Base-by-base conservation (phyloP, 805 yeast species). In the Kuraishia molischiana region DNA sequence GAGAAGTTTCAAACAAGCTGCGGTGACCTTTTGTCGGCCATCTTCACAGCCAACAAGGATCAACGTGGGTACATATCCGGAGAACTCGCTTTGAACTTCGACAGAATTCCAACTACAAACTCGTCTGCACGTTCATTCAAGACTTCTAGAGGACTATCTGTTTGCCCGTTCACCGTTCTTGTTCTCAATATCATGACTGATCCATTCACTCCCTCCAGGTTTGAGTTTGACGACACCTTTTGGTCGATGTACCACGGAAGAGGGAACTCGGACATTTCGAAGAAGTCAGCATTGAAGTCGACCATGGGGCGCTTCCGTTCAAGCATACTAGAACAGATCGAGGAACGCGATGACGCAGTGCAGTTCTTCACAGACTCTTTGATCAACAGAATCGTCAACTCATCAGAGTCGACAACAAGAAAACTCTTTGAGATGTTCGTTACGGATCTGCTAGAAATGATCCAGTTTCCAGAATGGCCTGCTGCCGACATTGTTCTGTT, bases 61-160 rank as follows among this genome's bases (percentile, higher is more conserved):
- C 94, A 85, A 48, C 58, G 83, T 39, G 55, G 57, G 1, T 80
- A 78, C 48, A 65, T 85, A 4, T 47, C 84, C 5, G 70, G 70
- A 38, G 92, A 85, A 50, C 47, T 82, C 2, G 47, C 80, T 10
- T 55, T 67, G 2, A 70, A 69, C 38, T 56, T 77, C 38, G 74
- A 71, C 34, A 64, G 60, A 18, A 47, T 78, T 3, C 72, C 83
- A 0, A 54, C 59, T 0, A 62, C 63, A 21, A 77, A 72, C 44
- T 31, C 53, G 0, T 40, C 46, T 4, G 64, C 77, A 0, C 59
- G 77, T 35, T 72, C 66, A 34, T 60, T 56, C 31, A 59, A 62
- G 31, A 38, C 75, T 0, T 42, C 64, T 0, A 52, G 66, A 24
- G 81, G 80, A 1, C 49, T 56, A 2, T 61, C 52, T 29, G 67